Base-by-base conservation (phyloP, 768 basidiomycete genomes). In the Filobasidium floriforme region DNA sequence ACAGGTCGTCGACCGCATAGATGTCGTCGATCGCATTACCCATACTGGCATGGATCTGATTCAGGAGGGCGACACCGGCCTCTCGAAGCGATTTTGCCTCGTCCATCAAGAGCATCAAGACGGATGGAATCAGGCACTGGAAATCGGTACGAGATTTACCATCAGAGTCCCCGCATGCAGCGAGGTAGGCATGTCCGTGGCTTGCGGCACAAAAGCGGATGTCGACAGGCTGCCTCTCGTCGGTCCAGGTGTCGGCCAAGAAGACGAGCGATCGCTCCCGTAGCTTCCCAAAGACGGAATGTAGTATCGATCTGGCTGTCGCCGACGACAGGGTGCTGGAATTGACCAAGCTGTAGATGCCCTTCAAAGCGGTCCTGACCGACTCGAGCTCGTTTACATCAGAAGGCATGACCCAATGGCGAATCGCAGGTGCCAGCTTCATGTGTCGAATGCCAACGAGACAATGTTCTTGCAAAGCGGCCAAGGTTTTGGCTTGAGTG, bases 141-240 rank as follows among this genome's bases (percentile, higher is more conserved):
- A 80, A 80, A 63, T 81, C 81, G 61, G 71, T 61, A 22, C 68
- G 68, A 12, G 68, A 75, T 4, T 87, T 76, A 15, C 82, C 80
- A 43, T 82, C 81, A 49, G 82, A 79, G 55, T 83, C 80, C 1
- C 81, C 73, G 1, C 82, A 74, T 0, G 92, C 90, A 57, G 86
- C 82, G 14, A 98, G 76, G 77, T 93, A 93, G 0, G 91, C 89
- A 1, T 83, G 81, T 22, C 86, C 86, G 74, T 97, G 92, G 5
- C 83, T 80, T 10, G 97, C 80, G 0, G 91, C 86, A 1, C 85
- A 81, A 1, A 82, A 65, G 79, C 82, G 66, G 81, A 82, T 59
- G 22, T 75, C 70, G 2, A 78, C 1, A 1, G 73, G 22, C 1
- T 67, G 37, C 9, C 60, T 11, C 1, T 68, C 15, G 12, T 69